phyloP scores from a whole-genome alignment of 2,329 filamentous ascomycete species.

The Bisporella sp. region DNA sequence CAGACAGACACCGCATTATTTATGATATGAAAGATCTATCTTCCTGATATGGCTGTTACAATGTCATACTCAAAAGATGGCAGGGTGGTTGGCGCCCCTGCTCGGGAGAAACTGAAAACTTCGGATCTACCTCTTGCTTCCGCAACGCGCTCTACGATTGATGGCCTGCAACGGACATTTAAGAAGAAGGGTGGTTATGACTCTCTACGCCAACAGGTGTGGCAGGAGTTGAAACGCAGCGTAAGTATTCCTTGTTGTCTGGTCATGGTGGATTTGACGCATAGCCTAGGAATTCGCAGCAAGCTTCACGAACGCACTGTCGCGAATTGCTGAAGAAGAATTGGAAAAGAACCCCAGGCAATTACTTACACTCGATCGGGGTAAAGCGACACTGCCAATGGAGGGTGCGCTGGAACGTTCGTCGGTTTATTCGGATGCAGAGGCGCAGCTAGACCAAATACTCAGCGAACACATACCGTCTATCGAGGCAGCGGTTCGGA shows the following conservation, averaged over 20 bases:
- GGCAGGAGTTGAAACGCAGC: conserved; percentile 65
- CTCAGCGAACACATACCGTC: conserved; percentile 55
- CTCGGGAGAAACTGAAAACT: conserved; percentile 54
- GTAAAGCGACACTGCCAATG: conserved; percentile 67
- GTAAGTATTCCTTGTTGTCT: conserved; percentile 34
- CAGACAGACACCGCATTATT: no score
- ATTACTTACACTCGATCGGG: conserved; percentile 65
- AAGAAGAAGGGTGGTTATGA: conserved; percentile 86
- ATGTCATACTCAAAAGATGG: conserved; percentile 18
- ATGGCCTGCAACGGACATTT: conserved; percentile 70
- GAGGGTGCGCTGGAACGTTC: conserved; percentile 73
- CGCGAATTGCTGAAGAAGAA: conserved; percentile 65
- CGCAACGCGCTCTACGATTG: conserved; percentile 66
- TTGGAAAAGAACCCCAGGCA: conserved; percentile 67
- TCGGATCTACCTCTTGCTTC: conserved; percentile 69
- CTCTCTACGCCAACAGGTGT: conserved; percentile 66
- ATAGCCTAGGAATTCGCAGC: conserved; percentile 57
- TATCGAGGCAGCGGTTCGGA: conserved; percentile 64
- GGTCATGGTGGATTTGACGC: not conserved
- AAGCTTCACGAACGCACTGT: conserved; percentile 57
- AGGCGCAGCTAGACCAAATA: conserved; percentile 58
- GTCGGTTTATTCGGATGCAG: conserved; percentile 66
- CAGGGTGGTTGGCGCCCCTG: conserved; percentile 8
- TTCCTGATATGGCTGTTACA: conserved; percentile 10
- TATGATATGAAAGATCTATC: no score